Base-by-base conservation (phyloP, 345 rosid genomes). In the Camelina laxa region DNA sequence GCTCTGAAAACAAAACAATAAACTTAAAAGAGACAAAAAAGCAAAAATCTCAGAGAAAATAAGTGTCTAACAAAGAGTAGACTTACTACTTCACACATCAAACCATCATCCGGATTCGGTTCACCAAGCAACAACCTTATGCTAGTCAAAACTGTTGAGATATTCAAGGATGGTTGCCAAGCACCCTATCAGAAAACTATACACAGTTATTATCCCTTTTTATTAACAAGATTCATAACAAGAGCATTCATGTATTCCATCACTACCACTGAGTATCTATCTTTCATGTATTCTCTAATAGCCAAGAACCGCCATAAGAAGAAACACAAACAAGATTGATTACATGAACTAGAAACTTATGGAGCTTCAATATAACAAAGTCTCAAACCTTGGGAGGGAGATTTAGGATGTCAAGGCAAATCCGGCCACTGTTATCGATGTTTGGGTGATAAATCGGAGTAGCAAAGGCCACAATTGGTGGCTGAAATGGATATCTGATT, bases 341-440 rank as follows among this genome's bases (percentile, higher is more conserved):
- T 39, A 39, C 42, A 38, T 38, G 42, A 38, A 31, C 9, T 38
- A 13, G 42, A 8, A 38, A 38, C 42, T 38, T 41, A 3, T 27
- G 4, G 4, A 27, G 31, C 31, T 27, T 27, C 31, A 27, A 27
- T 27, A 4, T 27, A 27, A 33, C 36, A 33, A 33, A 33, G 36
- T 33, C 7, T 10, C 21, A 53, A 63, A 87, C 96, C 91, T 92
- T 90, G 15, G 97, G 94, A 21, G 97, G 97, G 68, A 90, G 94
- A 85, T 88, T 90, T 44, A 92, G 86, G 70, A 92, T 88, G 78
- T 92, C 97, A 27, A 92, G 92, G 87, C 96, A 92, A 80, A 92
- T 90, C 64, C 96, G 83, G 63, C 98, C 98, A 27, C 92, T 88
- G 9, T 75, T 86, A 53, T 92, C 98, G 11, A 92, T 90, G 69